These are phyloP conservation scores for Nothophytophthora sp. DNA, from an alignment of 352 stramenopile genomes.

Conservation along the genomic window DNA sequence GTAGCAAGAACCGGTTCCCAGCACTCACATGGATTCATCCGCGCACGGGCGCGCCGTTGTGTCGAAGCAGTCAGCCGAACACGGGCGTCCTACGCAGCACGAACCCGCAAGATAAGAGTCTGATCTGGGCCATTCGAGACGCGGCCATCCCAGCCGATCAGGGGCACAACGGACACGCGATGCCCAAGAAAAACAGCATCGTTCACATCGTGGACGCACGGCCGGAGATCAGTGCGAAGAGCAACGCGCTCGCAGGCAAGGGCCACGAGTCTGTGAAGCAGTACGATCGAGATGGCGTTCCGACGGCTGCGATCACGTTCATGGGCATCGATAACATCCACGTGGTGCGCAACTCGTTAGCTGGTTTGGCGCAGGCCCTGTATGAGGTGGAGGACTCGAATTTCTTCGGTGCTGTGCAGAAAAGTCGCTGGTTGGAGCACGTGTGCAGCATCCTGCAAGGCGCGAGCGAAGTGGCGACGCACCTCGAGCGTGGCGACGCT, in stretches of 20 bases:
- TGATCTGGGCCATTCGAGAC: conserved; percentile 90
- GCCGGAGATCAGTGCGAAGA: conserved; percentile 90
- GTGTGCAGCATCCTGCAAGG: conserved; percentile 79
- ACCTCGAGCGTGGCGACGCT: conserved; percentile 75
- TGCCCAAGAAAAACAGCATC: conserved; percentile 74
- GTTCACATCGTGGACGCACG: conserved; percentile 91
- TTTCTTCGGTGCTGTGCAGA: conserved; percentile 85
- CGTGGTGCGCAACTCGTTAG: conserved; percentile 76
- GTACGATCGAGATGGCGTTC: conserved; percentile 74
- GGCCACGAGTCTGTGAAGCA: conserved; percentile 90
- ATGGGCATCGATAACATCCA: conserved; percentile 91
- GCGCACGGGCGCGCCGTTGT: conserved; percentile 91
- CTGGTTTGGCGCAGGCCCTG: conserved; percentile 63
- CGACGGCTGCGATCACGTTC: conserved; percentile 81
- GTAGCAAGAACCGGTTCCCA: conserved; percentile 78
- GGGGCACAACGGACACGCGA: conserved; percentile 10
- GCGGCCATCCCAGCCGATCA: conserved; percentile 54
- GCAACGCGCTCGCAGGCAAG: conserved; percentile 89
- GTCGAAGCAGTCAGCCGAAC: conserved; percentile 94
- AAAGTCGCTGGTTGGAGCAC: conserved; percentile 84
- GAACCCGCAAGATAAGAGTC: conserved; percentile 87
- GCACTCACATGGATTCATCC: conserved; percentile 92
- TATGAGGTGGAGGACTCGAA: conserved; percentile 88
- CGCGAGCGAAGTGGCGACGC: conserved; percentile 68
- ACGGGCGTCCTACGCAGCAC: conserved; percentile 94